These are phyloP conservation scores for Epichloe sp. DNA, from an alignment of 2,329 filamentous ascomycete species.

Conservation along the genomic window DNA sequence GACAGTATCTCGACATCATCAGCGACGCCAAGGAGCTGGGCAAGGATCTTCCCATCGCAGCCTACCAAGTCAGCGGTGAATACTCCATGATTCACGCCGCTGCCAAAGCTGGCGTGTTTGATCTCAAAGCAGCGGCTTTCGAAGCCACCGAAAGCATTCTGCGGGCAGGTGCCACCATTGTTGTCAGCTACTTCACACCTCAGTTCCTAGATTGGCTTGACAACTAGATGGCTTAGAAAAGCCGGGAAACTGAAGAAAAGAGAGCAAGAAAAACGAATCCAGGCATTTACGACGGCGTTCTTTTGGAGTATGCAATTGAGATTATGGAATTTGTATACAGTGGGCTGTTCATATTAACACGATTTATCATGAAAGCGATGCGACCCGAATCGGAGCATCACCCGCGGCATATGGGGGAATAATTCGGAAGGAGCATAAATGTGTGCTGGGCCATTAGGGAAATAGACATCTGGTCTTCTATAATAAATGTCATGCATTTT, in stretches of 20 bases:
- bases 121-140: slow-evolving; percentile 86
- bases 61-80: slow-evolving; percentile 95
- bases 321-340: background rate
- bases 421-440: background rate
- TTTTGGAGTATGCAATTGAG: background rate
- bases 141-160: slow-evolving; percentile 91
- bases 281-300: background rate
- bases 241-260: background rate
- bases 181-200: slow-evolving; percentile 89
- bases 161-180: slow-evolving; percentile 81
- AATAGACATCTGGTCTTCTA: too few relatives aligned
- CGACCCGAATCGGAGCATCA: background rate
- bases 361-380: background rate
- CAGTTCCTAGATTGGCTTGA: slow-evolving; percentile 58
- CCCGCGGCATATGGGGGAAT: background rate
- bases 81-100: slow-evolving; percentile 96
- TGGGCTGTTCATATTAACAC: background rate
- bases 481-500: background rate
- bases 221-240: slow-evolving; percentile 23
- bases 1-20: slow-evolving; percentile 94
- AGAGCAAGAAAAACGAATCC: background rate
- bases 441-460: too few relatives aligned
- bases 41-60: slow-evolving; percentile 80
- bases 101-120: slow-evolving; percentile 92
- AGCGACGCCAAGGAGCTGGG: slow-evolving; percentile 92